phyloP scores from a whole-genome alignment of 108 stramenopile species.

The Pseudonitzschia multistriata region DNA sequence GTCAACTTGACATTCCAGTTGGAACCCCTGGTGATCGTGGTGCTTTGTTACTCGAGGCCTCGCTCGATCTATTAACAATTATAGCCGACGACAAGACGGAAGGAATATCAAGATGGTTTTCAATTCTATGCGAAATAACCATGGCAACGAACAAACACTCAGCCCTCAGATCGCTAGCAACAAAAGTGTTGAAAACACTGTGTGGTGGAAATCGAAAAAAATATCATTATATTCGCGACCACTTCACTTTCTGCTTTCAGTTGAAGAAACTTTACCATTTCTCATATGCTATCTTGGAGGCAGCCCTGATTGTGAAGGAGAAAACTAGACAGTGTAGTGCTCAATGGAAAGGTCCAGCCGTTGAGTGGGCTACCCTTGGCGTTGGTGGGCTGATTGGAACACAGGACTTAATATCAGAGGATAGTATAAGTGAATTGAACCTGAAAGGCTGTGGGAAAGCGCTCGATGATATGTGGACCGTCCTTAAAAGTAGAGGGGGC shows the following conservation, averaged over 20 bases:
- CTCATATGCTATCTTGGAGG: constrained; percentile 34
- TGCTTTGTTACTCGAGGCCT: constrained; percentile 30
- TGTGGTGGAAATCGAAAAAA: constrained; percentile 60
- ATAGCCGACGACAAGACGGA: constrained; percentile 42
- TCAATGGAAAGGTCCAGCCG: constrained; percentile 44
- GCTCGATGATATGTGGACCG: constrained; percentile 60
- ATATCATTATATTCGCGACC: constrained; percentile 72
- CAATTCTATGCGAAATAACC: constrained; percentile 68
- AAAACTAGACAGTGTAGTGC: constrained; percentile 54
- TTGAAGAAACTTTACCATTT: constrained; percentile 47
- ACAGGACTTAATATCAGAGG: constrained; percentile 71
- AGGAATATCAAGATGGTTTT: constrained; percentile 56
- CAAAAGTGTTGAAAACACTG: constrained; percentile 52
- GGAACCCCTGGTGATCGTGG: background rate
- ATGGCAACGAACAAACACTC: constrained; percentile 32
- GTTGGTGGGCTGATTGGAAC: constrained; percentile 63
- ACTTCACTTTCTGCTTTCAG: constrained; percentile 65
- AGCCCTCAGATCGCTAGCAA: constrained; percentile 47
- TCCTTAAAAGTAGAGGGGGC: constrained; percentile 39
- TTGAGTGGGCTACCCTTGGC: constrained; percentile 41
- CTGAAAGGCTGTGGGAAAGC: constrained; percentile 32
- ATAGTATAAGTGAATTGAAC: constrained; percentile 29
- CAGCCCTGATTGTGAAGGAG: constrained; percentile 53
- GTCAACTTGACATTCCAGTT: background rate
- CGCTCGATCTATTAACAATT: constrained; percentile 48